Percentiles rank a stretch among this genome's conserved stretches.
phyloP scores from a whole-genome alignment of 352 stramenopile species.

The Pythium folliculosum region DNA sequence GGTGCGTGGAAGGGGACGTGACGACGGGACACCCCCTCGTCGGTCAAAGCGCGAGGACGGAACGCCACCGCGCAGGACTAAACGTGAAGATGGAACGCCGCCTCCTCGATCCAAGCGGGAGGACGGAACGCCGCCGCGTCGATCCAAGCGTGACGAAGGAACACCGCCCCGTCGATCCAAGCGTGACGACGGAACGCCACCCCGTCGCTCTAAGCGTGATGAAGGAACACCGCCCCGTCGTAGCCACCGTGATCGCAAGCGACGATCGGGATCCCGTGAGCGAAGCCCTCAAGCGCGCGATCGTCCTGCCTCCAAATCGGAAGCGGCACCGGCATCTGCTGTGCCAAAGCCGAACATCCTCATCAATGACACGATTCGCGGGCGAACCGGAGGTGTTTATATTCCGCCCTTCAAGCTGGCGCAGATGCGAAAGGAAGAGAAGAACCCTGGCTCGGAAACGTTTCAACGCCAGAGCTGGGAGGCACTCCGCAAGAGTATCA shows the following conservation, averaged over 20 bases:
- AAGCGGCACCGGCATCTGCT: not conserved
- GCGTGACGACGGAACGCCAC: conserved; percentile 8
- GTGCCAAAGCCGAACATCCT: conserved; percentile 38
- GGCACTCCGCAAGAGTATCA: conserved; percentile 96
- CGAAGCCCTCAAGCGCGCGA: conserved; percentile 6
- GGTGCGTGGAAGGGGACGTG: not conserved
- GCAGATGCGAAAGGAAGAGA: conserved; percentile 59
- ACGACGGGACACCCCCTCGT: conserved; percentile 7
- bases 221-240: conserved; percentile 8
- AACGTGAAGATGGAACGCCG: conserved; percentile 8
- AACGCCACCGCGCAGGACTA: conserved; percentile 12
- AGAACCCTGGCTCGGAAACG: conserved; percentile 65
- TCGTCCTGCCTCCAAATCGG: conserved; percentile 1
- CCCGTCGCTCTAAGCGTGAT: not conserved
- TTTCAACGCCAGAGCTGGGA: conserved; percentile 95
- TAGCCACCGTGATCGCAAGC: conserved; percentile 10
- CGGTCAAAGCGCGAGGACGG: conserved; percentile 4
- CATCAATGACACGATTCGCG: conserved; percentile 39
- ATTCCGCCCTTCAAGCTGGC: conserved; percentile 92
- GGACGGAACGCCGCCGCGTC: conserved; percentile 13
- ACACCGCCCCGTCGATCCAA: conserved; percentile 17
- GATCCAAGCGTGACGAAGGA: conserved; percentile 4
- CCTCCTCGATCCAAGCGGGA: conserved; percentile 4
- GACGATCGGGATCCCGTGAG: conserved; percentile 8
- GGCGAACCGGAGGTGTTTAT: conserved; percentile 90